phyloP scores from a whole-genome alignment of 768 basidiomycete species.

The Agrocybe praecox region DNA sequence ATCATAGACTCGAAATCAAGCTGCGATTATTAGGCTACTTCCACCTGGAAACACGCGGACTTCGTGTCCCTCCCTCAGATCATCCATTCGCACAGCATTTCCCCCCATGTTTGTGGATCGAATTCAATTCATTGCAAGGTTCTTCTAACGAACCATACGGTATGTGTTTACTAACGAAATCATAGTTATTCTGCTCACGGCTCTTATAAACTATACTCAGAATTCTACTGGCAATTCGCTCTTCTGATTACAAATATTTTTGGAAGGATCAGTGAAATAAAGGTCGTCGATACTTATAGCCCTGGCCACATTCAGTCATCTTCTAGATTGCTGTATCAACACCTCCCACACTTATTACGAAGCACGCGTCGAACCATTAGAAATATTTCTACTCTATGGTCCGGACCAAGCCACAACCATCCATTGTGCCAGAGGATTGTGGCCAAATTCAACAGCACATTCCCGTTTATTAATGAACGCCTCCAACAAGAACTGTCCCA shows the following conservation, averaged over 20 bases:
- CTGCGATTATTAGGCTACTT: conserved; percentile 2
- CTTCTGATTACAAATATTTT: neutral
- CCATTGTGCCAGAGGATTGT: neutral
- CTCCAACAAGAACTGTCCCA: neutral
- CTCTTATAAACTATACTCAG: neutral
- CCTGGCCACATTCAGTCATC: neutral
- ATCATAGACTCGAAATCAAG: conserved; percentile 1
- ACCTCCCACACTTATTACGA: neutral
- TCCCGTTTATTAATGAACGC: neutral
- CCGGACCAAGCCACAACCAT: neutral
- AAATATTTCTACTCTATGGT: neutral
- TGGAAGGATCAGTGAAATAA: neutral
- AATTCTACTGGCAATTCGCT: neutral
- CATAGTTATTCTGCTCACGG: neutral
- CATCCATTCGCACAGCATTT: neutral
- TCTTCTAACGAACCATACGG: neutral
- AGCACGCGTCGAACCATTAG: neutral
- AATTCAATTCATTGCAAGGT: neutral
- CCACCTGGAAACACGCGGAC: neutral
- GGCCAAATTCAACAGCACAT: neutral
- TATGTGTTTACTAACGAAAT: neutral
- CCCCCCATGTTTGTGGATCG: neutral
- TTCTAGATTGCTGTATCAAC: neutral
- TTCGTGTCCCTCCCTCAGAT: neutral
- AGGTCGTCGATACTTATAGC: neutral